These are phyloP conservation scores for Diplocarpon mali DNA, from an alignment of 2,329 filamentous ascomycete genomes.

Conservation along the genomic window DNA sequence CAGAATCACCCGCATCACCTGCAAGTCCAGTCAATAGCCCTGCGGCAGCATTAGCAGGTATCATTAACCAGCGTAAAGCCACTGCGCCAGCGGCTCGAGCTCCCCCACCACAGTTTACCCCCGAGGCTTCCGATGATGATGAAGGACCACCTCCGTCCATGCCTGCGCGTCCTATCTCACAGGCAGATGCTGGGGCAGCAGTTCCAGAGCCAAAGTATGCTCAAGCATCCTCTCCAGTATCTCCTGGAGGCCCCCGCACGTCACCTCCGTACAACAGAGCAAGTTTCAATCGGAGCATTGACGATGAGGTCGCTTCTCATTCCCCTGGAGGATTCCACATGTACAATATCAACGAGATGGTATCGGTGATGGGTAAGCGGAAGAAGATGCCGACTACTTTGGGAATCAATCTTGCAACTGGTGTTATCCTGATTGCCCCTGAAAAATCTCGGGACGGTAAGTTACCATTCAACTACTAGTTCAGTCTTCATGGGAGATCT, in stretches of 20 bases:
- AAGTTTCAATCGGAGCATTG: conserved; percentile 29
- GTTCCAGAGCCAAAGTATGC: conserved; percentile 27
- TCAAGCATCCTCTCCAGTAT: conserved; percentile 31
- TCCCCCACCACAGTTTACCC: conserved; percentile 48
- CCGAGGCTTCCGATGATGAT: conserved; percentile 58
- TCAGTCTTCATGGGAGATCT: too few relatives aligned
- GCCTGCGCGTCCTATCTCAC: conserved; percentile 50
- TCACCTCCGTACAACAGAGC: conserved; percentile 46
- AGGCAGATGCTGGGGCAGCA: conserved; percentile 29
- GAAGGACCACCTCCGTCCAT: conserved; percentile 48
- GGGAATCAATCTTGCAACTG: conserved; percentile 83
- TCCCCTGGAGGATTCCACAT: conserved; percentile 79
- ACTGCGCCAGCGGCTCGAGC: conserved; percentile 30
- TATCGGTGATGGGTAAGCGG: conserved; percentile 90
- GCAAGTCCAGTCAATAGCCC: conserved; percentile 20
- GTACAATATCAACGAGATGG: conserved; percentile 96
- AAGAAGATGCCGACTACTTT: conserved; percentile 98
- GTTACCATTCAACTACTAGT: too few relatives aligned
- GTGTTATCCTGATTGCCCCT: conserved; percentile 81
- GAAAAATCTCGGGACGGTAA: conserved; percentile 68
- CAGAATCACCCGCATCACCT: conserved; percentile 19
- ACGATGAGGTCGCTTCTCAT: conserved; percentile 33
- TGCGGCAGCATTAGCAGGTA: conserved; percentile 39
- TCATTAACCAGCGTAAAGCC: conserved; percentile 33
- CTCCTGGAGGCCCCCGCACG: conserved; percentile 27